Conservation (phyloP, 2,329 filamentous ascomycete species). For the Fusarium oligoseptatum region DNA sequence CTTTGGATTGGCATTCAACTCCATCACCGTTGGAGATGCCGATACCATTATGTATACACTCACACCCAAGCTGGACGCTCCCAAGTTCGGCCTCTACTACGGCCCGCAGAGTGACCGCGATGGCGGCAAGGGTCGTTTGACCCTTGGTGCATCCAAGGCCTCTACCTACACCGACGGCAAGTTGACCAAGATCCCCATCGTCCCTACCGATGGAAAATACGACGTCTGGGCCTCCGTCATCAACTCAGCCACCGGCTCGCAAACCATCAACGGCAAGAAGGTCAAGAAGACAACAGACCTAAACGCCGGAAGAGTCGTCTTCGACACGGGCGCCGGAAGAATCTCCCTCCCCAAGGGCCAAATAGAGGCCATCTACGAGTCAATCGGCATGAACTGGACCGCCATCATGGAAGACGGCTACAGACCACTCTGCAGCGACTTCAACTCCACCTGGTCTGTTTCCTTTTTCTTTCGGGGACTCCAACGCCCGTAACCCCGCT, state of each 20-base stretch:
- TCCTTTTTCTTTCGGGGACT: slow-evolving; percentile 47
- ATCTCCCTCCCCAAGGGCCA: slow-evolving; percentile 46
- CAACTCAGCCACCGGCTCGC: slow-evolving; percentile 8
- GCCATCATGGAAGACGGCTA: slow-evolving; percentile 46
- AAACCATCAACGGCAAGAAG: slow-evolving; percentile 37
- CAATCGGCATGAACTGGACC: slow-evolving; percentile 54
- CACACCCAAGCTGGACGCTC: slow-evolving; percentile 47
- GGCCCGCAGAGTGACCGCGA: slow-evolving; percentile 22
- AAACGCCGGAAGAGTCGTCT: slow-evolving; percentile 44
- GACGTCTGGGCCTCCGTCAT: slow-evolving; percentile 51
- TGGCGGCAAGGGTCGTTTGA: slow-evolving; percentile 40
- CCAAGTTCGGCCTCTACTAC: slow-evolving; percentile 51
- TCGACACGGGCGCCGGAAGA: slow-evolving; percentile 51
- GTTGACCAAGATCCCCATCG: slow-evolving; percentile 37
- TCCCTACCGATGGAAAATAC: slow-evolving; percentile 33
- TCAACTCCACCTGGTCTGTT: slow-evolving; percentile 53
- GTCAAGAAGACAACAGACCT: slow-evolving; percentile 14
- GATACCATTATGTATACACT: slow-evolving; percentile 52
- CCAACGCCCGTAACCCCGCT: slow-evolving; percentile 23
- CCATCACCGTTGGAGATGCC: slow-evolving; percentile 49
- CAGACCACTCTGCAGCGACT: slow-evolving; percentile 53
- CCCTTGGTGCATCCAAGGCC: slow-evolving; percentile 51
- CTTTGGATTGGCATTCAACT: slow-evolving; percentile 52
- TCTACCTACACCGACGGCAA: slow-evolving; percentile 47
- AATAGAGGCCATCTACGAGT: slow-evolving; percentile 48